These are phyloP conservation scores for Wallemia ichthyophaga DNA, from an alignment of 1,284 basidiomycete genomes.

Conservation along the genomic window DNA sequence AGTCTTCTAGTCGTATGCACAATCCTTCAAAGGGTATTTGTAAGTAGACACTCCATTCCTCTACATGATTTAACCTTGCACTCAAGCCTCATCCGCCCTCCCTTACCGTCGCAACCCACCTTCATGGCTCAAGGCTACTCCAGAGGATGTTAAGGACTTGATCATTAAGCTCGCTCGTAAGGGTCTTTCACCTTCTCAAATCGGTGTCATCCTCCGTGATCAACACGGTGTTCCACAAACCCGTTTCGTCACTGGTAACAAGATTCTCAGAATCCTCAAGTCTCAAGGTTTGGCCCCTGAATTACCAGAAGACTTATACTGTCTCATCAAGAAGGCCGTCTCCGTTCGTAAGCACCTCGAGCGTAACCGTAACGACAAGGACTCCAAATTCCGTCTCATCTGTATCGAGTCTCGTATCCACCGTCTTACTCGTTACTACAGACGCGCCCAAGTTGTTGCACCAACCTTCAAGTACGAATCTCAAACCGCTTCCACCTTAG, in stretches of 20 bases:
- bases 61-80: slow-evolving; percentile 2
- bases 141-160: slow-evolving; percentile 82
- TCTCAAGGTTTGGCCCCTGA: slow-evolving; percentile 72
- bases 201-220: slow-evolving; percentile 92
- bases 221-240: slow-evolving; percentile 86
- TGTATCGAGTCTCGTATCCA: slow-evolving; percentile 97
- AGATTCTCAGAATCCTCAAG: slow-evolving; percentile 96
- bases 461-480: slow-evolving; percentile 96
- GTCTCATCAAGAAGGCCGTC: slow-evolving; percentile 99
- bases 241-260: slow-evolving; percentile 94
- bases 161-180: slow-evolving; percentile 93
- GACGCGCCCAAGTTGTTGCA: slow-evolving; percentile 85
- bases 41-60: slow-evolving; percentile 21
- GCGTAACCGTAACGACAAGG: slow-evolving; percentile 93
- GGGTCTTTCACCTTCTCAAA: slow-evolving; percentile 90
- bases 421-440: slow-evolving; percentile 84
- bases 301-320: slow-evolving; percentile 98
- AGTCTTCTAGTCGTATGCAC: slow-evolving; percentile 49
- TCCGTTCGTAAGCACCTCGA: slow-evolving; percentile 96
- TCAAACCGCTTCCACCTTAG: slow-evolving; percentile 53
- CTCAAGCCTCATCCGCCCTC: slow-evolving; percentile 66
- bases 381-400: slow-evolving; percentile 89
- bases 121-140: slow-evolving; percentile 84
- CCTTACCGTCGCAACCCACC: slow-evolving; percentile 88
- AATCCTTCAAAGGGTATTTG: slow-evolving; percentile 95